A percentile compares a stretch with the other conserved stretches of the same genome.
Conservation (phyloP, 2,329 filamentous ascomycete genomes). For the Venturiaceae sp. region DNA sequence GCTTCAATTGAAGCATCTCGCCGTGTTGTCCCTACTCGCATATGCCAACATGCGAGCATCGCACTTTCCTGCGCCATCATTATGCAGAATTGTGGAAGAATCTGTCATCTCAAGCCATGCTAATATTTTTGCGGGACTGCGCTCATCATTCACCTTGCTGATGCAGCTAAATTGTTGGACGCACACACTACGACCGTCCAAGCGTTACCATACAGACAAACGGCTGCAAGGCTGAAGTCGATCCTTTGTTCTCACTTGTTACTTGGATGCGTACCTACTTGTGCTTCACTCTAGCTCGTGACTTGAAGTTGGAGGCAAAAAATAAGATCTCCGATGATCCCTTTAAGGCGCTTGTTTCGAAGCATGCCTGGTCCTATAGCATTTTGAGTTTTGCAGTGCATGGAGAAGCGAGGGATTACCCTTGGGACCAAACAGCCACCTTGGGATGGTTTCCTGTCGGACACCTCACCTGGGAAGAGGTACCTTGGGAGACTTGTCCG, state of each 20-base stretch:
- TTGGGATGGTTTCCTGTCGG: not conserved
- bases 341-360: not conserved
- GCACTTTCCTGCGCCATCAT: not conserved
- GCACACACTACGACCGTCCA: not conserved
- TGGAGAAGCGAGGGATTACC: not conserved
- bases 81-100: too few species aligned
- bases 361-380: not conserved
- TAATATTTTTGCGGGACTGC: too few species aligned
- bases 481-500: not conserved
- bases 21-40: not conserved
- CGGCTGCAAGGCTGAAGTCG: not conserved
- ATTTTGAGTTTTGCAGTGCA: constrained; percentile 1
- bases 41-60: not conserved
- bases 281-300: not conserved
- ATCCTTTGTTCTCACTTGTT: not conserved
- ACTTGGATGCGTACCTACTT: not conserved
- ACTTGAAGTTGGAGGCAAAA: not conserved
- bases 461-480: not conserved
- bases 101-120: too few species aligned
- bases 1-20: not conserved
- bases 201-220: not conserved
- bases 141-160: not conserved
- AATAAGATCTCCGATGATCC: not conserved
- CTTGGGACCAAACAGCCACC: not conserved
- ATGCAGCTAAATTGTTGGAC: not conserved